A percentile compares a stretch with the other conserved stretches of the same genome.
Evolutionary conservation across 139 green algal species (phyloP).

Genomic region (Volvox reticuliferus): DNA sequence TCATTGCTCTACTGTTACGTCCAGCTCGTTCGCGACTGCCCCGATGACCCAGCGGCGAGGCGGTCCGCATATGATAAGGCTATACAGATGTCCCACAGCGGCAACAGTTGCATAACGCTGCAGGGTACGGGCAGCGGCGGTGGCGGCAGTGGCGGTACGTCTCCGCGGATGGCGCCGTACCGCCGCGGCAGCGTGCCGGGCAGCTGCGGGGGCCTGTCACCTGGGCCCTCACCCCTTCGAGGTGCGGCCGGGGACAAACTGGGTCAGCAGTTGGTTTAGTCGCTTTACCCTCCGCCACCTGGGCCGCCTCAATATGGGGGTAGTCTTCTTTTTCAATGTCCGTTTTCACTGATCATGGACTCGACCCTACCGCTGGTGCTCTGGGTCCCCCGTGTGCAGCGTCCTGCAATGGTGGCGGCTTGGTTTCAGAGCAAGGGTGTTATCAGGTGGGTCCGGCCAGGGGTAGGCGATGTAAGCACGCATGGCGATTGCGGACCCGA

Average conservation of each 20-base stretch:
- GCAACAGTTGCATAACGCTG: neutral
- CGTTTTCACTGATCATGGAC: no score
- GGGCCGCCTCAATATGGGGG: no score
- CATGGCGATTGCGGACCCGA: no score
- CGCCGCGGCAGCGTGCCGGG: neutral
- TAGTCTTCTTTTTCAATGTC: no score
- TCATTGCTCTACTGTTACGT: slow-evolving; percentile 20
- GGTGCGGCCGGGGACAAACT: neutral
- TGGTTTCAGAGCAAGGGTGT: neutral
- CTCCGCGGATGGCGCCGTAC: neutral
- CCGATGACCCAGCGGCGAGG: neutral
- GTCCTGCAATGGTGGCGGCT: neutral
- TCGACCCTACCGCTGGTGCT: no score
- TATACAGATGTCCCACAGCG: neutral
- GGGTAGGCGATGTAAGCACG: no score
- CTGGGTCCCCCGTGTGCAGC: neutral
- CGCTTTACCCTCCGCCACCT: no score
- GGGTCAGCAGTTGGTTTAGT: no score
- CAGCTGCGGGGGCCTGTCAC: neutral
- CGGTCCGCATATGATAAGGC: slow-evolving; percentile 15
- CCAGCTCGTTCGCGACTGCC: slow-evolving; percentile 19
- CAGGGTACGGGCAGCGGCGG: neutral
- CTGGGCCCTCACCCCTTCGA: neutral
- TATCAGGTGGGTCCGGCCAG: neutral
- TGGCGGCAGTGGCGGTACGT: neutral